Conservation (phyloP, 169 alveolate genomes). For the Theileria sp. region DNA sequence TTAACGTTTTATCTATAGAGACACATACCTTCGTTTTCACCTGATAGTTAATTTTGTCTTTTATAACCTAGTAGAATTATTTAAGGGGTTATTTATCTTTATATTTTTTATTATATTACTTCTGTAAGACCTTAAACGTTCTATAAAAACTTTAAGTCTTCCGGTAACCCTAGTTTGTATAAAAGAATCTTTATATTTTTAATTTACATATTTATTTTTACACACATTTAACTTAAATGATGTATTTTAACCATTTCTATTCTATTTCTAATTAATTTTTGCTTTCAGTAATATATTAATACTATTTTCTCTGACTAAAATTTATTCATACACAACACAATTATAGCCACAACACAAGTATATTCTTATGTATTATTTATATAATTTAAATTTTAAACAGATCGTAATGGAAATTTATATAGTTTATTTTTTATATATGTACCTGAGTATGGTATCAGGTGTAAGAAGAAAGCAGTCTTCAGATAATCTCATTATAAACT, state of each 20-base stretch:
- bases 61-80: neutral
- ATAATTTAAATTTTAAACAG: neutral
- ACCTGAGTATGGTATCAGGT: neutral
- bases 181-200: neutral
- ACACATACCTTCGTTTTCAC: neutral
- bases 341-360: neutral
- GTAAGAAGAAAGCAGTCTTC: neutral
- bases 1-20: neutral
- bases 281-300: neutral
- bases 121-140: too few species aligned
- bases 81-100: neutral
- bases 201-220: neutral
- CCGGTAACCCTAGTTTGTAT: neutral
- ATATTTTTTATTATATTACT: neutral
- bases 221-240: neutral
- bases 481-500: neutral
- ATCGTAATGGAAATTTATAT: neutral
- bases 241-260: neutral
- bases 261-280: too few species aligned
- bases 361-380: neutral
- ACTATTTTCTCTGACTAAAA: too few species aligned
- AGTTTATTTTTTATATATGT: neutral
- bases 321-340: neutral
- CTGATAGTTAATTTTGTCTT: neutral
- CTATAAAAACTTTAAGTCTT: neutral